These are phyloP conservation scores for Amanita rubescens DNA, from an alignment of 768 basidiomycete species.

Conservation along the genomic window DNA sequence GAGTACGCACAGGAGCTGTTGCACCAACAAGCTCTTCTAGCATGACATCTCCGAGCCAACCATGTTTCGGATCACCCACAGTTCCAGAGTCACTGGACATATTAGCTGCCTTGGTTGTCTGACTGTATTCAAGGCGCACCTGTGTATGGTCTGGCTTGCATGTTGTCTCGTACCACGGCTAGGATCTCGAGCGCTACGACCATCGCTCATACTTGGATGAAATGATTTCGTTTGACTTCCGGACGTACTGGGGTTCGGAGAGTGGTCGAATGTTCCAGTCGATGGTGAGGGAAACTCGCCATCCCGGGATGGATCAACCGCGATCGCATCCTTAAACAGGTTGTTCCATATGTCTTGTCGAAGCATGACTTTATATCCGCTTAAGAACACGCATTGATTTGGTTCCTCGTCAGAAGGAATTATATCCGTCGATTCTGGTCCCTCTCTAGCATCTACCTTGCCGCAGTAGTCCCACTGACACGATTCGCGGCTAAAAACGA, in stretches of 20 bases:
- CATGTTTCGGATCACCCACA: no score
- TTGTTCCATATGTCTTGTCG: not conserved
- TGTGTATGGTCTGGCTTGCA: not conserved
- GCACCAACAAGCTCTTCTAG: not conserved
- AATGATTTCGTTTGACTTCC: not conserved
- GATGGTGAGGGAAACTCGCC: not conserved
- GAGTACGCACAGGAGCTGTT: not conserved
- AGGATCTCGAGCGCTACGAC: no score
- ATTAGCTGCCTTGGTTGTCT: no score
- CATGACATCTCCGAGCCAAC: not conserved
- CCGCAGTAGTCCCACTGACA: not conserved
- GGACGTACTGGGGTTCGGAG: not conserved
- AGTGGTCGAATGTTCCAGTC: no score
- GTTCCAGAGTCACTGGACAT: no score
- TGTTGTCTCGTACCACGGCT: not conserved
- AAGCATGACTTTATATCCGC: conserved; percentile 5
- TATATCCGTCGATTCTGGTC: not conserved
- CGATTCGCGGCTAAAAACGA: not conserved
- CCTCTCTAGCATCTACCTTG: not conserved
- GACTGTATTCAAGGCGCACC: no score
- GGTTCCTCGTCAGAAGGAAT: not conserved
- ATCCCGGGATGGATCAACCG: no score
- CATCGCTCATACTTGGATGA: not conserved
- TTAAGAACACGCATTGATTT: conserved; percentile 2
- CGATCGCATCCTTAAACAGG: not conserved